phyloP scores from a whole-genome alignment of 352 stramenopile genomes.

The Globisporangium recalcitrans region DNA sequence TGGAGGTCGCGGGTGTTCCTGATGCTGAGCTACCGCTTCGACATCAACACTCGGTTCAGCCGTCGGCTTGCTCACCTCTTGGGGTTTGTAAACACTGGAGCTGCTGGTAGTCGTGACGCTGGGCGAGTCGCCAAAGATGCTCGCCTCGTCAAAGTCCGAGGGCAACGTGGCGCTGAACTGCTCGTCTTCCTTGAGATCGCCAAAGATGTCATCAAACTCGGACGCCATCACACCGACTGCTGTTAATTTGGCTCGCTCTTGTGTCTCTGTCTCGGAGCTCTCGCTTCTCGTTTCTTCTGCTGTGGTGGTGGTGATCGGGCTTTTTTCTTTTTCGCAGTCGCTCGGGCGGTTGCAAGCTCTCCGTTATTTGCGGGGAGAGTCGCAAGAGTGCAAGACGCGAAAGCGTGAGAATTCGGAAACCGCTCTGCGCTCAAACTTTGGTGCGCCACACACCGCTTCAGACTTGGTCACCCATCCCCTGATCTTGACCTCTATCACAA shows the following conservation, averaged over 20 bases:
- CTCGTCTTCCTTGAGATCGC: slow-evolving; percentile 61
- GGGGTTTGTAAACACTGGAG: background rate
- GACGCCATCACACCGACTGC: slow-evolving; percentile 22
- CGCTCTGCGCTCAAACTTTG: background rate
- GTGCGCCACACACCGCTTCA: background rate
- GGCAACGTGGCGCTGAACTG: slow-evolving; percentile 36
- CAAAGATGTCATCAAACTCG: slow-evolving; percentile 84
- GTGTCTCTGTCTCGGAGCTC: background rate
- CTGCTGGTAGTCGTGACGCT: background rate
- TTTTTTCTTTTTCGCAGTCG: background rate
- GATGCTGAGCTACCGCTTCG: slow-evolving; percentile 3
- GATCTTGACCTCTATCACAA: background rate
- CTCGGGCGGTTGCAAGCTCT: slow-evolving; percentile 7
- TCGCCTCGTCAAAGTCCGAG: slow-evolving; percentile 44
- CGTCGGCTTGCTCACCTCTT: slow-evolving; percentile 1
- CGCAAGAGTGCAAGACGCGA: background rate
- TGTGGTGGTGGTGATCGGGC: background rate
- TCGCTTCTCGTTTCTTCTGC: slow-evolving; percentile 1
- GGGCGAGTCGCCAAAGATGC: slow-evolving; percentile 45
- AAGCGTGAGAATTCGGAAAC: slow-evolving; percentile 2
- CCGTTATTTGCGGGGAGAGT: background rate
- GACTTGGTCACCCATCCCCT: background rate
- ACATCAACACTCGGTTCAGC: background rate
- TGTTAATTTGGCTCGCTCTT: background rate
- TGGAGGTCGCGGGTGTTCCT: slow-evolving; percentile 1